Conservation (phyloP, 2,329 filamentous ascomycete species). For the Grosmannia penicillata region DNA sequence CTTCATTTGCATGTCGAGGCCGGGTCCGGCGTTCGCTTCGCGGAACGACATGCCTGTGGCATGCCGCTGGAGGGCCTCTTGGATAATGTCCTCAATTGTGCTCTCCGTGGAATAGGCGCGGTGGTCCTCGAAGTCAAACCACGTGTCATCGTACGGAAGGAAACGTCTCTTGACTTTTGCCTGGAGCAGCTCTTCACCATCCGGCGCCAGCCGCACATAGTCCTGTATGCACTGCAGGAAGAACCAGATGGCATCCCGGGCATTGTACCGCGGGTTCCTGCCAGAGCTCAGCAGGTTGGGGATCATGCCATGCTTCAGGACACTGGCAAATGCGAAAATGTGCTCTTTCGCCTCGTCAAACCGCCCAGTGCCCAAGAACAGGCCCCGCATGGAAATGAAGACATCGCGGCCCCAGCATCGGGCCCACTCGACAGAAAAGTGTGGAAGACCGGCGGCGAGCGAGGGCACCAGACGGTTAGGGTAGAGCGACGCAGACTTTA, state of each 20-base stretch:
- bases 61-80: slow-evolving; percentile 86
- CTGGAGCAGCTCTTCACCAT: slow-evolving; percentile 59
- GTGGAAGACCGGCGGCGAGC: slow-evolving; percentile 80
- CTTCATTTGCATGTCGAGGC: slow-evolving; percentile 85
- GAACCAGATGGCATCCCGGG: slow-evolving; percentile 94
- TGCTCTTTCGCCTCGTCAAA: slow-evolving; percentile 85
- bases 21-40: slow-evolving; percentile 83
- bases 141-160: slow-evolving; percentile 88
- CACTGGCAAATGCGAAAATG: slow-evolving; percentile 85
- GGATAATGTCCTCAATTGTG: slow-evolving; percentile 76
- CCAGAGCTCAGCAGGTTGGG: slow-evolving; percentile 85
- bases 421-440: slow-evolving; percentile 89
- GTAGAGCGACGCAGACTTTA: slow-evolving; percentile 83
- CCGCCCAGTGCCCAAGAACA: slow-evolving; percentile 82
- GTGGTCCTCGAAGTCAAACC: slow-evolving; percentile 69
- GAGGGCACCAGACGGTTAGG: slow-evolving; percentile 73
- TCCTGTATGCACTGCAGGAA: slow-evolving; percentile 94
- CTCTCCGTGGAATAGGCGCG: slow-evolving; percentile 77
- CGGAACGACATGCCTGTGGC: slow-evolving; percentile 82
- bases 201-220: slow-evolving; percentile 67
- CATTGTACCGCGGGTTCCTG: slow-evolving; percentile 81
- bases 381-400: slow-evolving; percentile 84
- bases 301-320: slow-evolving; percentile 96
- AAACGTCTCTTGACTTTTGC: slow-evolving; percentile 73
- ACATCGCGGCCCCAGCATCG: slow-evolving; percentile 96